Base-by-base conservation (phyloP, 805 yeast species). In the Dipodascus albidus region DNA sequence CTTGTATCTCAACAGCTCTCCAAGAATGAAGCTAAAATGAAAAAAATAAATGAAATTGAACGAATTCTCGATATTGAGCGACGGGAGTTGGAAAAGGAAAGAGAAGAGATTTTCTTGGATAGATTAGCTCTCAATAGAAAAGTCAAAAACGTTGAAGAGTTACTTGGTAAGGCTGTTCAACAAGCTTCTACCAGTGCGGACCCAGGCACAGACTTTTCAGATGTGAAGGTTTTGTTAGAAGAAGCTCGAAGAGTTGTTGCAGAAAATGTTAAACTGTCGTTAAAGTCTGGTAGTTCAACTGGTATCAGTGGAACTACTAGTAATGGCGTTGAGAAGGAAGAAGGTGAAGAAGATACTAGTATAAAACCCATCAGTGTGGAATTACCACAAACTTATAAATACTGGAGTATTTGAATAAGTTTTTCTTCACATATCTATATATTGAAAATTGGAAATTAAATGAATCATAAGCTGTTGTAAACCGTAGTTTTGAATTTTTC, bases 11-110 rank as follows among this genome's bases (percentile, higher is more conserved):
- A 86, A 57, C 85, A 91, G 53, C 71, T 88, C 57, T 76, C 82
- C 55, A 86, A 87, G 64, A 74, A 91, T 52, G 88, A 87, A 52
- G 64, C 79, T 52, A 91, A 91, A 67, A 72, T 91, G 59, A 73
- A 76, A 35, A 81, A 84, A 60, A 69, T 93, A 54, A 73, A 77
- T 55, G 71, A 75, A 53, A 74, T 91, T 61, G 98, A 93, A 69
- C 74, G 77, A 24, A 67, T 67, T 11, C 63, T 72, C 17, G 75
- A 72, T 57, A 64, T 67, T 11, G 75, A 73, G 60, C 70, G 74
- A 9, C 68, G 74, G 17, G 75, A 71, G 55, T 57, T 73, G 50
- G 75, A 72, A 53, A 57, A 61, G 42, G 70, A 66, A 55, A 67
- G 74, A 14, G 74, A 72, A 60, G 69, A 72, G 52, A 60, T 72